Evolutionary conservation across 2,329 filamentous ascomycete genomes (phyloP).

Genomic region (Pyricularia sp.): DNA sequence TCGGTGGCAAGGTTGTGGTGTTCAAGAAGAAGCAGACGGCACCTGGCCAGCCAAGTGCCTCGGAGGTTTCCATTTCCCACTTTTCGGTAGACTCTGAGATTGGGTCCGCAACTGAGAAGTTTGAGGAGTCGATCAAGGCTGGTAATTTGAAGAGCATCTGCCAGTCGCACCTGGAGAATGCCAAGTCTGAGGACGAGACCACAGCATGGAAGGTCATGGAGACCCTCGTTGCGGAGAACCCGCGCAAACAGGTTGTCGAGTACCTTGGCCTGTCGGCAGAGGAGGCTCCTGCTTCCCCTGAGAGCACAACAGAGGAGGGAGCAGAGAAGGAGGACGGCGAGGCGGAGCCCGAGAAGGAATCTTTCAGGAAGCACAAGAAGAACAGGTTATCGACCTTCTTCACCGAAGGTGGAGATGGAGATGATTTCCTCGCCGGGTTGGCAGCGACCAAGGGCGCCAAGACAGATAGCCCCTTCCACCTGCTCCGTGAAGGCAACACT

Average conservation of each 20-base stretch:
- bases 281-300: slow-evolving; percentile 39
- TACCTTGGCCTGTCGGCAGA: slow-evolving; percentile 77
- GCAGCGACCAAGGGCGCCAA: slow-evolving; percentile 84
- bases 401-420: slow-evolving; percentile 60
- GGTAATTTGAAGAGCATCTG: slow-evolving; percentile 75
- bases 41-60: slow-evolving; percentile 56
- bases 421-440: slow-evolving; percentile 79
- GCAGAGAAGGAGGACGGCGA: slow-evolving; percentile 14
- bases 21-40: slow-evolving; percentile 53
- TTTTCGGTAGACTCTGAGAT: slow-evolving; percentile 84
- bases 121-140: slow-evolving; percentile 70
- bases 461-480: slow-evolving; percentile 88
- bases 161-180: slow-evolving; percentile 63
- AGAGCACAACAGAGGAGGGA: slow-evolving; percentile 21
- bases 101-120: slow-evolving; percentile 74
- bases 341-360: slow-evolving; percentile 24
- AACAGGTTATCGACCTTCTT: slow-evolving; percentile 73
- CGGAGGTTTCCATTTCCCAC: slow-evolving; percentile 74
- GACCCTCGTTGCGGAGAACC: slow-evolving; percentile 74
- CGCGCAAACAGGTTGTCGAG: slow-evolving; percentile 77
- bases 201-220: slow-evolving; percentile 94
- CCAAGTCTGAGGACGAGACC: slow-evolving; percentile 83
- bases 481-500: slow-evolving; percentile 77
- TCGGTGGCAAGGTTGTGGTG: slow-evolving; percentile 83
- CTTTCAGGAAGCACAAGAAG: slow-evolving; percentile 44